phyloP scores from a whole-genome alignment of 495 filamentous ascomycete genomes.

The Aspergillus sclerotioniger region DNA sequence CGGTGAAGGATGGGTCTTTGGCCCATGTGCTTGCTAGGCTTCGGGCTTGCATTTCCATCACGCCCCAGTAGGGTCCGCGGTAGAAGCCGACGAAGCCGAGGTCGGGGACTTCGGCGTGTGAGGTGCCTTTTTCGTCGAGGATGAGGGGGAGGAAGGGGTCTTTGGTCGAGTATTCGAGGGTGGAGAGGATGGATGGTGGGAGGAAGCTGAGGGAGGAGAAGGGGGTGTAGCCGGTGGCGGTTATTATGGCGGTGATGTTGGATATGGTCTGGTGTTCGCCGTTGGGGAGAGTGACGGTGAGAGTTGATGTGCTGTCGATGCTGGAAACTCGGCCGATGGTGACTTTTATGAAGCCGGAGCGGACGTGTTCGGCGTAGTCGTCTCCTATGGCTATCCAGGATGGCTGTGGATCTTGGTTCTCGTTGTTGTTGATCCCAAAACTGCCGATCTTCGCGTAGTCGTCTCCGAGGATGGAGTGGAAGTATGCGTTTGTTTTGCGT shows the following conservation, averaged over 20 bases:
- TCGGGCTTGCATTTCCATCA: conserved; percentile 83
- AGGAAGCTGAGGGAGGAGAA: conserved; percentile 60
- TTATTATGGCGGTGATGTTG: conserved; percentile 63
- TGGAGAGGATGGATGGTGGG: conserved; percentile 49
- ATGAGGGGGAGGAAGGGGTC: conserved; percentile 65
- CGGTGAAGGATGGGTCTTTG: not conserved
- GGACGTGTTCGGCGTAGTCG: conserved; percentile 68
- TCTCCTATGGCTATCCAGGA: conserved; percentile 69
- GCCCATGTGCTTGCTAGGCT: conserved; percentile 53
- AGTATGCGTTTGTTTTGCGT: conserved; percentile 49
- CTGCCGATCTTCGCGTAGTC: conserved; percentile 51
- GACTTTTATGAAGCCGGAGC: conserved; percentile 56
- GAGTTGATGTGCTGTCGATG: conserved; percentile 23
- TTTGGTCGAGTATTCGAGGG: conserved; percentile 52
- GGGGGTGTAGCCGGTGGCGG: conserved; percentile 76
- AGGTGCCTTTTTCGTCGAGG: conserved; percentile 63
- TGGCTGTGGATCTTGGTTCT: conserved; percentile 37
- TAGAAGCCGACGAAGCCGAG: conserved; percentile 86
- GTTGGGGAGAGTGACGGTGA: conserved; percentile 31
- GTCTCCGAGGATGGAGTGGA: conserved; percentile 55
- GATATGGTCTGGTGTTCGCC: conserved; percentile 31
- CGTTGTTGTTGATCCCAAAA: conserved; percentile 1
- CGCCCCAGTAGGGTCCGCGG: conserved; percentile 80
- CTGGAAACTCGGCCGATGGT: conserved; percentile 31
- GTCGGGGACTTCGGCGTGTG: conserved; percentile 57